Evolutionary conservation across 306 rosid species (phyloP).

Genomic region (Malus fusca): DNA sequence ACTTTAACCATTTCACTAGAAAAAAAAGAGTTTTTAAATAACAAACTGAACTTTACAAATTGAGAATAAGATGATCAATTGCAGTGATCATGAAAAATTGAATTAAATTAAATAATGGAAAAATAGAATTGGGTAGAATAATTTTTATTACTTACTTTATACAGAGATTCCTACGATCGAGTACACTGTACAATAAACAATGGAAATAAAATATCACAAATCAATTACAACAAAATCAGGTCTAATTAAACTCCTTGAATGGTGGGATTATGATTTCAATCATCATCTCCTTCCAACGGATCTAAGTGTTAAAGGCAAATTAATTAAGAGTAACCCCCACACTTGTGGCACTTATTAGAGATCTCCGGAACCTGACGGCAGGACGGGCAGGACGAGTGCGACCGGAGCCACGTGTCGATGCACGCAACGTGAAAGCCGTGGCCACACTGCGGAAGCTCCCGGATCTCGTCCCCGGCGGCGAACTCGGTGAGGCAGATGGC

Average conservation of each 20-base stretch:
- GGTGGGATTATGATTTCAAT: too few relatives aligned
- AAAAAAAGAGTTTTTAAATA: not conserved
- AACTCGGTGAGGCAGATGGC: slow-evolving; percentile 68
- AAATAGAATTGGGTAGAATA: too few relatives aligned
- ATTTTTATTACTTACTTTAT: too few relatives aligned
- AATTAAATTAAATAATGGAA: too few relatives aligned
- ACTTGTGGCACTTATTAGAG: slow-evolving; percentile 45
- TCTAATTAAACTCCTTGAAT: too few relatives aligned
- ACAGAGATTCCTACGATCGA: too few relatives aligned
- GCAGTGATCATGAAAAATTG: too few relatives aligned
- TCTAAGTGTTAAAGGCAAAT: not conserved
- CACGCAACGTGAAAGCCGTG: slow-evolving; percentile 67
- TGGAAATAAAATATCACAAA: too few relatives aligned
- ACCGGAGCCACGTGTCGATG: slow-evolving; percentile 78
- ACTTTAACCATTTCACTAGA: not conserved
- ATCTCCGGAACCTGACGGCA: slow-evolving; percentile 69
- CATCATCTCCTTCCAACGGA: too few relatives aligned
- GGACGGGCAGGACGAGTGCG: slow-evolving; percentile 72
- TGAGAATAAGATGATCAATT: not conserved
- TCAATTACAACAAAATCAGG: too few relatives aligned
- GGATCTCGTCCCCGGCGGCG: slow-evolving; percentile 59
- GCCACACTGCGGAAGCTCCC: slow-evolving; percentile 72
- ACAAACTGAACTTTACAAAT: not conserved
- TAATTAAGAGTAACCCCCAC: slow-evolving; percentile 47
- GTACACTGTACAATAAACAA: too few relatives aligned